Conservation (phyloP, 257 asterid species). For the Handroanthus guayacan region DNA sequence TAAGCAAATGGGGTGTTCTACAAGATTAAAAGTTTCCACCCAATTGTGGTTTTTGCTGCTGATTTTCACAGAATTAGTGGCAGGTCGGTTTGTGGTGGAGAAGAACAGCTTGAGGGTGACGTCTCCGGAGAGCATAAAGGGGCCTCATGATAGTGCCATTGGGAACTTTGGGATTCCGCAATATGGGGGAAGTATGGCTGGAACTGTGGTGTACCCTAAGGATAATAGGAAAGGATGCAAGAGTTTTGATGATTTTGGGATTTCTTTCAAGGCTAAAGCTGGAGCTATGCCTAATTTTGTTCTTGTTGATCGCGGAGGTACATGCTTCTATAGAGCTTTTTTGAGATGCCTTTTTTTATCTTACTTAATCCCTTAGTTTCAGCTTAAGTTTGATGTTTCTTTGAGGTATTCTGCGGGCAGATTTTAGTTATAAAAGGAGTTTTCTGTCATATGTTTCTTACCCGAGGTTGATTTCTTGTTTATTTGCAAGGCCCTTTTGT, state of each 20-base stretch:
- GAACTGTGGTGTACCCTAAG: conserved; percentile 75
- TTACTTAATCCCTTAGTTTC: conserved; percentile 22
- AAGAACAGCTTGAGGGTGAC: conserved; percentile 91
- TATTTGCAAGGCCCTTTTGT: not conserved
- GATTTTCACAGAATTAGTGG: conserved; percentile 48
- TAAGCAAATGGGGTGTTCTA: conserved; percentile 60
- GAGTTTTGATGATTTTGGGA: conserved; percentile 61
- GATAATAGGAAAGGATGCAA: conserved; percentile 80
- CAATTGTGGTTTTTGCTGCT: conserved; percentile 56
- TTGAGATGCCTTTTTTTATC: conserved; percentile 18
- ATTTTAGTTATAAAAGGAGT: not conserved
- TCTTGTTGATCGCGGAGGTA: conserved; percentile 98
- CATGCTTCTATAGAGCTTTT: not conserved
- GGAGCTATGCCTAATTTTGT: conserved; percentile 90
- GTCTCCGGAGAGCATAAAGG: conserved; percentile 87
- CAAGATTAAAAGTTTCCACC: conserved; percentile 46
- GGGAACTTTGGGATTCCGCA: conserved; percentile 98
- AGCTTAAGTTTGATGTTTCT: conserved; percentile 19
- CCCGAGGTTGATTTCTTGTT: conserved; percentile 12
- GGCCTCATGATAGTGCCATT: conserved; percentile 88
- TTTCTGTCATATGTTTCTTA: not conserved
- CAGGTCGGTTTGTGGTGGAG: conserved; percentile 91
- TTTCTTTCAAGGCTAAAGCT: conserved; percentile 74
- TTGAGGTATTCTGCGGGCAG: conserved; percentile 8
- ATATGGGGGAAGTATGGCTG: conserved; percentile 96